phyloP scores from a whole-genome alignment of 768 basidiomycete genomes.

The Strobilomyces dryophilus region DNA sequence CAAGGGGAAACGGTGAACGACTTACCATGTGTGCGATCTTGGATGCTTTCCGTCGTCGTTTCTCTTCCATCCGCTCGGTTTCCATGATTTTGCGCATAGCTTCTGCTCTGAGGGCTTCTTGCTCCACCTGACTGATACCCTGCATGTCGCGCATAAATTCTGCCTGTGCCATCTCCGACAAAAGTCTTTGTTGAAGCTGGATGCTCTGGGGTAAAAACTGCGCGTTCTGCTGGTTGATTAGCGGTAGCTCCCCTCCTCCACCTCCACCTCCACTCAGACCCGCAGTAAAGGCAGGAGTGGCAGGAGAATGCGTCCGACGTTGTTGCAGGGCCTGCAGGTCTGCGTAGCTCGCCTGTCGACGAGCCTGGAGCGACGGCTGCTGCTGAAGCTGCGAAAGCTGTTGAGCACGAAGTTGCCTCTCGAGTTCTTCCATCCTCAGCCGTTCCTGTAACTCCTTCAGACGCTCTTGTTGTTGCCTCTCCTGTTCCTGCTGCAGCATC shows the following conservation, averaged over 20 bases:
- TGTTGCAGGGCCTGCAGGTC: slow-evolving; percentile 48
- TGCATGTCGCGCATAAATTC: slow-evolving; percentile 66
- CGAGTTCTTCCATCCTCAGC: slow-evolving; percentile 58
- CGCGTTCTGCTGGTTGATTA: slow-evolving; percentile 48
- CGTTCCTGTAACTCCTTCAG: slow-evolving; percentile 62
- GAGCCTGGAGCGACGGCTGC: slow-evolving; percentile 37
- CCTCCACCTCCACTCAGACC: slow-evolving; percentile 16
- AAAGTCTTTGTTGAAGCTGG: slow-evolving; percentile 69
- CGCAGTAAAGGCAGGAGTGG: slow-evolving; percentile 31
- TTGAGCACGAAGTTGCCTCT: slow-evolving; percentile 56
- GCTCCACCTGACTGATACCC: slow-evolving; percentile 53
- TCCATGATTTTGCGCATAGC: slow-evolving; percentile 89
- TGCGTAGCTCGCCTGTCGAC: slow-evolving; percentile 39
- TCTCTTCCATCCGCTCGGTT: slow-evolving; percentile 85
- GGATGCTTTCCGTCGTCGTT: slow-evolving; percentile 70
- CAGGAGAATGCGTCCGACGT: slow-evolving; percentile 49
- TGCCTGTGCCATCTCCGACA: slow-evolving; percentile 72
- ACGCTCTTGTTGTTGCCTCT: slow-evolving; percentile 53
- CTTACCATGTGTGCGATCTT: slow-evolving; percentile 88
- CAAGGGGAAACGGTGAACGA: slow-evolving; percentile 1
- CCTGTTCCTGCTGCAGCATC: slow-evolving; percentile 65
- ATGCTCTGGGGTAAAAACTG: slow-evolving; percentile 58
- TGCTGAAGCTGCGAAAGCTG: slow-evolving; percentile 47
- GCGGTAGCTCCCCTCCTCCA: slow-evolving; percentile 30
- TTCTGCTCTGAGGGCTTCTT: slow-evolving; percentile 69